These are phyloP conservation scores for Lyophyllum shimeji DNA, from an alignment of 768 basidiomycete genomes.

Conservation along the genomic window DNA sequence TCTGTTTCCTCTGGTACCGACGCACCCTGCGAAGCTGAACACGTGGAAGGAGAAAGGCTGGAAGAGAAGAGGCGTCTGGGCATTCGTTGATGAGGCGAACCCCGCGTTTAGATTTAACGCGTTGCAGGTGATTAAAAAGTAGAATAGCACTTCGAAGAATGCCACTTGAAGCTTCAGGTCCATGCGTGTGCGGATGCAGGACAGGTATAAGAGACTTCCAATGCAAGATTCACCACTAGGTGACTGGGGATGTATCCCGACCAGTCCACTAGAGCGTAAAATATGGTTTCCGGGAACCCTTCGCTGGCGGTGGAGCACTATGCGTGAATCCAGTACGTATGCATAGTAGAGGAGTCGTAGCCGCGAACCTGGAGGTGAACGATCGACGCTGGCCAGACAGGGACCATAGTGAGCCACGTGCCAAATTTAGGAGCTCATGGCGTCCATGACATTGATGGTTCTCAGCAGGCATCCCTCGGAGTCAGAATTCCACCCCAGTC, in stretches of 20 bases:
- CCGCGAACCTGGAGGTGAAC: no score
- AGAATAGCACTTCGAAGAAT: no score
- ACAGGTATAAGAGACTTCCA: no score
- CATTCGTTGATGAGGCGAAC: background rate
- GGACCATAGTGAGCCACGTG: conserved; percentile 1
- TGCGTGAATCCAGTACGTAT: no score
- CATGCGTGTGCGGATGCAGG: background rate
- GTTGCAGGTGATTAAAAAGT: background rate
- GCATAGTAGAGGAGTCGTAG: no score
- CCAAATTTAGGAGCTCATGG: conserved; percentile 1
- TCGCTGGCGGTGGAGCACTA: no score
- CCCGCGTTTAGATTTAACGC: background rate
- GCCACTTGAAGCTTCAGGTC: no score
- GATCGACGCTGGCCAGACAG: background rate
- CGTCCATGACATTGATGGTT: background rate
- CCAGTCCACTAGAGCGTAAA: no score
- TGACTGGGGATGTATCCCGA: no score
- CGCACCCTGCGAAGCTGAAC: background rate
- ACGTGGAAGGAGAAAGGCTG: conserved; percentile 1
- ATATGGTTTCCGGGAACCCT: no score
- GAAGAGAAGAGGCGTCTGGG: background rate
- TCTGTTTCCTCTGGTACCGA: background rate
- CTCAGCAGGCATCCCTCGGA: conserved; percentile 2
- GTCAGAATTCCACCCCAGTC: background rate
- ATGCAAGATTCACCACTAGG: no score